These are phyloP conservation scores for Coemansia reversa DNA, from an alignment of 192 early-diverging fungal genomes.

Conservation along the genomic window DNA sequence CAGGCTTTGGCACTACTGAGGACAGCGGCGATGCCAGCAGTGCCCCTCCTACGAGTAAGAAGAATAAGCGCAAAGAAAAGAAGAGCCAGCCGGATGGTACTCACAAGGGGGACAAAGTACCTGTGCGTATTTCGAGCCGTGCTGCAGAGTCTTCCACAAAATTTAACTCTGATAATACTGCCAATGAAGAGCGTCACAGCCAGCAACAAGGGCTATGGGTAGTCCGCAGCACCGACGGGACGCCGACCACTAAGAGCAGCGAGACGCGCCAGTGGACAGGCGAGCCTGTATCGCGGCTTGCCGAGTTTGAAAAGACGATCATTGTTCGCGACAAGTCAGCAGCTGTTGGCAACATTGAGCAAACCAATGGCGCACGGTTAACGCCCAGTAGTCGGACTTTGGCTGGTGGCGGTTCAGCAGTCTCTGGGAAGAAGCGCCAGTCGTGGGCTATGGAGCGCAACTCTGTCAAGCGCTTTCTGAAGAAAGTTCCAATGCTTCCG, in stretches of 20 bases:
- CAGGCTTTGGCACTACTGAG: slow-evolving; percentile 13
- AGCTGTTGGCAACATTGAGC: neutral
- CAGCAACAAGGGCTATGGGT: slow-evolving; percentile 15
- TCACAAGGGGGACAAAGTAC: neutral
- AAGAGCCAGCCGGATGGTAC: slow-evolving; percentile 11
- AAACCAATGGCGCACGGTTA: neutral
- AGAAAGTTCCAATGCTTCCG: slow-evolving; percentile 47
- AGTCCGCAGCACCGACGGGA: slow-evolving; percentile 14
- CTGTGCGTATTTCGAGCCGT: slow-evolving; percentile 2
- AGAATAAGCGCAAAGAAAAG: slow-evolving; percentile 38
- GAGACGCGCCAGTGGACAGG: slow-evolving; percentile 13
- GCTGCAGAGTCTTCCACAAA: neutral
- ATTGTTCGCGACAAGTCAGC: slow-evolving; percentile 24
- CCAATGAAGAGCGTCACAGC: neutral
- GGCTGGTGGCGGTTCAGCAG: neutral
- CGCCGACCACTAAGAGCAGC: neutral
- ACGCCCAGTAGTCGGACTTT: neutral
- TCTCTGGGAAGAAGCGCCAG: slow-evolving; percentile 30
- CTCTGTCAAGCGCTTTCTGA: slow-evolving; percentile 48
- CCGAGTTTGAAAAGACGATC: slow-evolving; percentile 17
- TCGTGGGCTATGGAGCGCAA: slow-evolving; percentile 51
- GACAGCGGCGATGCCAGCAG: slow-evolving; percentile 4
- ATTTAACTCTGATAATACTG: neutral
- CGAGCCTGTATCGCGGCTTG: slow-evolving; percentile 16
- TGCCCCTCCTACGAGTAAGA: slow-evolving; percentile 20